These are phyloP conservation scores for Cucumis melo DNA, from an alignment of 306 rosid species.

Conservation along the genomic window DNA sequence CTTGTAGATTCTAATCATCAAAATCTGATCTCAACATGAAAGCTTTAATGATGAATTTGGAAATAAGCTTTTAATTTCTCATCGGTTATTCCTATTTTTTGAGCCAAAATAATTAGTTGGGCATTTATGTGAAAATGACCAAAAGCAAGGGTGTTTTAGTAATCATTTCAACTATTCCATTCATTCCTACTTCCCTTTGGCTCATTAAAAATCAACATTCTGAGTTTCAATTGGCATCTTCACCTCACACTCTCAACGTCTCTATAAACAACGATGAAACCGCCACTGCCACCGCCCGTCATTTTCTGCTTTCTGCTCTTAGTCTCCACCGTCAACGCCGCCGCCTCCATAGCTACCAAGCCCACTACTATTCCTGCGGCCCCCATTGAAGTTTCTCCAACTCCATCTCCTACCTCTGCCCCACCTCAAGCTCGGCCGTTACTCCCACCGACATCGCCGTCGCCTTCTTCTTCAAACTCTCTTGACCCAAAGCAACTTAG, in stretches of 20 bases:
- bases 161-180: background rate
- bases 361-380: constrained; percentile 4
- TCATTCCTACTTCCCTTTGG: background rate
- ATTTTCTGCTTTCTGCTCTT: constrained; percentile 7
- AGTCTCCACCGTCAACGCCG: constrained; percentile 5
- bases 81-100: background rate
- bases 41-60: background rate
- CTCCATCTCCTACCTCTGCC: background rate
- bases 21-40: background rate
- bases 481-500: constrained; percentile 75
- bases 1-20: background rate
- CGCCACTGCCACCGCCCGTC: background rate
- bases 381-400: background rate
- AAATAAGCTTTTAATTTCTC: background rate
- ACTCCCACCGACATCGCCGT: background rate
- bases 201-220: background rate
- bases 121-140: background rate
- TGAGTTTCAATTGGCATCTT: background rate
- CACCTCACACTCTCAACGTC: background rate
- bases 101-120: background rate
- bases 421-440: background rate
- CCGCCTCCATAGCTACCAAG: background rate
- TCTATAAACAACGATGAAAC: constrained; percentile 3
- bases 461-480: constrained; percentile 10
- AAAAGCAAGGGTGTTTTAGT: background rate